A percentile compares a stretch with the other conserved stretches of the same genome.
phyloP scores from a whole-genome alignment of 2,329 filamentous ascomycete species.

The Lasiodiplodia sp. region DNA sequence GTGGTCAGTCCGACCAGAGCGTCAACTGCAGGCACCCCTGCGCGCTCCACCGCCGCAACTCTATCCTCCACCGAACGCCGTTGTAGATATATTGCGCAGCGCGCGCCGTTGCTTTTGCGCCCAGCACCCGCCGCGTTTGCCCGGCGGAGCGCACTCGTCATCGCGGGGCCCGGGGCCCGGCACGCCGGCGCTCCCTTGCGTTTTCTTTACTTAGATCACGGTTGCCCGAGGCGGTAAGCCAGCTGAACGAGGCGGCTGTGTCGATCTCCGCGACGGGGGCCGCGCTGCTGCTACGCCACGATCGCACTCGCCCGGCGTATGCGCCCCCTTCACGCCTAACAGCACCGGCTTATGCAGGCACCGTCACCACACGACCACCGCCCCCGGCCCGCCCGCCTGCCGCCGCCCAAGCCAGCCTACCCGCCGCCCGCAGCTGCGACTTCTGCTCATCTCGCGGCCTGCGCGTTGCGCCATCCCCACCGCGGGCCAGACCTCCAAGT shows the following conservation, averaged over 20 bases:
- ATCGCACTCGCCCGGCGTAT: slow-evolving; percentile 22
- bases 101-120: slow-evolving; percentile 26
- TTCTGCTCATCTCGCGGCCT: slow-evolving; percentile 26
- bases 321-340: slow-evolving; percentile 22
- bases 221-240: slow-evolving; percentile 24
- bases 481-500: slow-evolving; percentile 17
- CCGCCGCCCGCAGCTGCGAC: not conserved
- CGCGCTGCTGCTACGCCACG: slow-evolving; percentile 28
- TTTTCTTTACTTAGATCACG: slow-evolving; percentile 29
- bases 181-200: slow-evolving; percentile 28
- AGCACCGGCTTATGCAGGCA: slow-evolving; percentile 24
- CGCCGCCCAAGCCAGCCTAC: not conserved
- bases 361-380: slow-evolving; percentile 17
- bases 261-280: slow-evolving; percentile 26
- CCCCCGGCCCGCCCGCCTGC: slow-evolving; percentile 20
- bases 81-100: slow-evolving; percentile 29
- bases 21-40: slow-evolving; percentile 18
- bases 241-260: slow-evolving; percentile 29
- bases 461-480: slow-evolving; percentile 26
- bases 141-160: slow-evolving; percentile 23
- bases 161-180: slow-evolving; percentile 27
- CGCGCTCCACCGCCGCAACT: slow-evolving; percentile 24
- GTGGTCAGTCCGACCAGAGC: slow-evolving; percentile 18
- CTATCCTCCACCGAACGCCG: slow-evolving; percentile 17
- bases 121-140: slow-evolving; percentile 26